Percentiles rank a stretch among this genome's conserved stretches.
Conservation (phyloP, 495 filamentous ascomycete genomes). For the Talaromyces adpressus region DNA sequence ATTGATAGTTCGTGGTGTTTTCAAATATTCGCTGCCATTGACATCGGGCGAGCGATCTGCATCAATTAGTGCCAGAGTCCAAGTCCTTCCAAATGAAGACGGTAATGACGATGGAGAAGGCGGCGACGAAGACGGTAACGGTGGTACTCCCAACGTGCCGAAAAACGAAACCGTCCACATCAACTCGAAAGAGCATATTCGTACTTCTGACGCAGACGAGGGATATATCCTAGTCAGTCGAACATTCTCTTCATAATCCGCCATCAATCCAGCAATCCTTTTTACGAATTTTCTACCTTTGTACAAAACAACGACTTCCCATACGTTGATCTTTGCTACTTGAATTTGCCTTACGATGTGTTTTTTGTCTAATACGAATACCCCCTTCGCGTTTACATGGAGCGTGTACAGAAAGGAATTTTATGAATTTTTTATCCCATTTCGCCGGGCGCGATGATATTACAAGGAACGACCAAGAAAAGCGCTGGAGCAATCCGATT, state of each 20-base stretch:
- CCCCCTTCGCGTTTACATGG: slow-evolving; percentile 7
- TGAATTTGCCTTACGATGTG: background rate
- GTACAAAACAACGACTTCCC: background rate
- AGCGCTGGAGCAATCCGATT: background rate
- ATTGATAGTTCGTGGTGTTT: slow-evolving; percentile 77
- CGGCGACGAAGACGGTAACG: background rate
- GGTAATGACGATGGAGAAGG: slow-evolving; percentile 26
- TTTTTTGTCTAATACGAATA: slow-evolving; percentile 2
- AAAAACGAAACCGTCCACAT: background rate
- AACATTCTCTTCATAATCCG: background rate
- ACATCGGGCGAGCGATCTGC: slow-evolving; percentile 56
- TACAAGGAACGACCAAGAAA: background rate
- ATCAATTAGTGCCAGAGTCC: slow-evolving; percentile 43
- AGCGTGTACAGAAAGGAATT: slow-evolving; percentile 2
- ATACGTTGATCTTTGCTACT: background rate
- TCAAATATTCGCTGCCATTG: slow-evolving; percentile 85
- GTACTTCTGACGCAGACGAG: background rate
- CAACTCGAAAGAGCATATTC: background rate
- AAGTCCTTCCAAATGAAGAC: slow-evolving; percentile 43
- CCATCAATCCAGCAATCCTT: background rate
- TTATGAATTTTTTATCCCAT: background rate
- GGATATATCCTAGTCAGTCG: background rate
- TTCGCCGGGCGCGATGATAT: background rate
- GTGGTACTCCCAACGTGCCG: background rate
- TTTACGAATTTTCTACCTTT: background rate